Percentiles rank a stretch among this genome's conserved stretches.
phyloP scores from a whole-genome alignment of 805 yeast genomes.

The Zygosaccharomyces gambellarensis region DNA sequence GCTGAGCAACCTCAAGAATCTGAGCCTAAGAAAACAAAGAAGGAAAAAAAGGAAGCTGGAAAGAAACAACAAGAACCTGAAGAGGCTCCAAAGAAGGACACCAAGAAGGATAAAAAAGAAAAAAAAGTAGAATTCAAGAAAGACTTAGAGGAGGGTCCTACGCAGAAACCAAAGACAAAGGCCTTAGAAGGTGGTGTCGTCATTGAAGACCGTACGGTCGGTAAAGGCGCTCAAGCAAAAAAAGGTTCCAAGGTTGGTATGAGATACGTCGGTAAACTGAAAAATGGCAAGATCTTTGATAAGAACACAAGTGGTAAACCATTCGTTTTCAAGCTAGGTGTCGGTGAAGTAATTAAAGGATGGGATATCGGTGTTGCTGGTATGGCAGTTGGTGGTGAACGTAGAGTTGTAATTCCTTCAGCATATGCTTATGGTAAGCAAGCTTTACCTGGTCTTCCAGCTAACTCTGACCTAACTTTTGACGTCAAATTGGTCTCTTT shows the following conservation, averaged over 20 bases:
- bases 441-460: conserved; percentile 94
- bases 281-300: conserved; percentile 94
- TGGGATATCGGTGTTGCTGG: conserved; percentile 99
- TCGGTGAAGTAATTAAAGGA: conserved; percentile 98
- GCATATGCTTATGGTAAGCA: conserved; percentile 94
- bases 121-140: conserved; percentile 85
- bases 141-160: conserved; percentile 92
- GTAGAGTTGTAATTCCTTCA: conserved; percentile 94
- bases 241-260: conserved; percentile 88
- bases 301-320: conserved; percentile 98
- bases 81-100: conserved; percentile 29
- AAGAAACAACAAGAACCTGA: conserved; percentile 24
- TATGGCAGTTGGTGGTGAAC: conserved; percentile 98
- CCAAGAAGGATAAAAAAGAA: conserved; percentile 40
- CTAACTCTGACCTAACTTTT: conserved; percentile 92
- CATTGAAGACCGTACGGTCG: conserved; percentile 86
- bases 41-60: conserved; percentile 28
- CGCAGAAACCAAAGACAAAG: conserved; percentile 60
- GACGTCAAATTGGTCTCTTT: conserved; percentile 90
- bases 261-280: conserved; percentile 95
- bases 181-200: conserved; percentile 89
- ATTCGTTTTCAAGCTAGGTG: conserved; percentile 83
- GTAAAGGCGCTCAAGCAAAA: conserved; percentile 86
- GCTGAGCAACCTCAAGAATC: conserved; percentile 21
- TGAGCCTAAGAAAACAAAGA: conserved; percentile 14